Percentiles rank a stretch among this genome's conserved stretches.
Conservation (phyloP, 2,329 filamentous ascomycete genomes). For the Fusarium sp. region DNA sequence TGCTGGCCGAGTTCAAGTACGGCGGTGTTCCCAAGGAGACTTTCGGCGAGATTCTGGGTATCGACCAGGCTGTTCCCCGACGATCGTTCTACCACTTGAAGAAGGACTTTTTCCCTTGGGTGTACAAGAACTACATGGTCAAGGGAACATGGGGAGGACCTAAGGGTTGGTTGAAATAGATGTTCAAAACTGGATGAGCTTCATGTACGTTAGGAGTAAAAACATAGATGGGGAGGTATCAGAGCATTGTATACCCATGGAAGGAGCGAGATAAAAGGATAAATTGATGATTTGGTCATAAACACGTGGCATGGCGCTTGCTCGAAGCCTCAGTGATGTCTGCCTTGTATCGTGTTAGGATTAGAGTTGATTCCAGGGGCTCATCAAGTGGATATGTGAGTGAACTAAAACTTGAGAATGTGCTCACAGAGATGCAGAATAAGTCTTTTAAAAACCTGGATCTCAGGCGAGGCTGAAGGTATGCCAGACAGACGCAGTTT, state of each 20-base stretch:
- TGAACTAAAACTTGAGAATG: not conserved
- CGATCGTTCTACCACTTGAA: slow-evolving; percentile 71
- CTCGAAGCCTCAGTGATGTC: not conserved
- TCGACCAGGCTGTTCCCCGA: slow-evolving; percentile 67
- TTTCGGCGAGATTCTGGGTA: slow-evolving; percentile 63
- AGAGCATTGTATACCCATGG: slow-evolving; percentile 12
- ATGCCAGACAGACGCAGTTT: no score
- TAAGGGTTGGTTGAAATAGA: slow-evolving; percentile 58
- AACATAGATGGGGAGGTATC: slow-evolving; percentile 4
- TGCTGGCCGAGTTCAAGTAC: slow-evolving; percentile 74
- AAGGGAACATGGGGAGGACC: slow-evolving; percentile 72
- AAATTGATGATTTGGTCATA: not conserved
- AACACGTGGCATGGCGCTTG: no score
- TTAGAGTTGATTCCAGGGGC: no score
- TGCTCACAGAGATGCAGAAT: no score
- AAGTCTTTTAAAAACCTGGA: no score
- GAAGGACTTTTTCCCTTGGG: slow-evolving; percentile 76
- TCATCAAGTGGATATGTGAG: not conserved
- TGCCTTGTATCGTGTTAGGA: not conserved
- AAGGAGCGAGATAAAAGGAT: not conserved
- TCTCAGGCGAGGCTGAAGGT: no score
- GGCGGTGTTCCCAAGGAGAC: slow-evolving; percentile 72
- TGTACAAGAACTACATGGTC: slow-evolving; percentile 69
- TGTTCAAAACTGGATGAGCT: not conserved
- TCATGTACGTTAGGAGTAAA: slow-evolving; percentile 20